These are phyloP conservation scores for Penicillium hesseltinei DNA, from an alignment of 2,329 filamentous ascomycete genomes.

Conservation along the genomic window DNA sequence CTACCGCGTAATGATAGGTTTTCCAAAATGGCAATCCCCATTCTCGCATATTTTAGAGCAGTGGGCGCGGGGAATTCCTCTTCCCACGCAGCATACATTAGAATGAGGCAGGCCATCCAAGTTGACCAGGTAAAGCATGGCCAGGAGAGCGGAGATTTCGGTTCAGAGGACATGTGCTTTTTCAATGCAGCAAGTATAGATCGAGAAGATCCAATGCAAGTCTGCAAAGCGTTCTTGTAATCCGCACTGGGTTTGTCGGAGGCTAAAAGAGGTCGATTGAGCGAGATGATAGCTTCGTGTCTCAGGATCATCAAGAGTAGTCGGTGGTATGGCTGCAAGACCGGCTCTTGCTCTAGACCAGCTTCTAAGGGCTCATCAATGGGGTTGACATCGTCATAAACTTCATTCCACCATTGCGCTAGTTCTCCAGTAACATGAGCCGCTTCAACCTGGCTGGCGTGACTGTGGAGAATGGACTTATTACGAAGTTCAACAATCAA, in stretches of 20 bases:
- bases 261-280: slow-evolving; percentile 53
- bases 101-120: slow-evolving; percentile 55
- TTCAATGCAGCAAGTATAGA: slow-evolving; percentile 47
- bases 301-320: slow-evolving; percentile 47
- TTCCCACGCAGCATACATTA: slow-evolving; percentile 52
- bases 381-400: slow-evolving; percentile 50
- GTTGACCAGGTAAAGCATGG: slow-evolving; percentile 54
- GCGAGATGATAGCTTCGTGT: slow-evolving; percentile 52
- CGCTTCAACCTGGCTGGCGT: slow-evolving; percentile 45
- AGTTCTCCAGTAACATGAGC: slow-evolving; percentile 51
- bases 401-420: slow-evolving; percentile 54
- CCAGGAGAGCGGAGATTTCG: slow-evolving; percentile 44
- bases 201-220: slow-evolving; percentile 52
- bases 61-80: slow-evolving; percentile 41
- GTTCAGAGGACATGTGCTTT: slow-evolving; percentile 24
- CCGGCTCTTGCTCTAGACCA: neutral
- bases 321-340: slow-evolving; percentile 38
- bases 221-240: slow-evolving; percentile 51
- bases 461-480: slow-evolving; percentile 50
- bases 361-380: slow-evolving; percentile 25
- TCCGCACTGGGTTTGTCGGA: slow-evolving; percentile 44
- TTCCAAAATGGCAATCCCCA: slow-evolving; percentile 33
- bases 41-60: slow-evolving; percentile 42
- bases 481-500: slow-evolving; percentile 55
- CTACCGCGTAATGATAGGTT: slow-evolving; percentile 35